Base-by-base conservation (phyloP, 192 early-diverging fungal species). In the Kickxella alabastrina region DNA sequence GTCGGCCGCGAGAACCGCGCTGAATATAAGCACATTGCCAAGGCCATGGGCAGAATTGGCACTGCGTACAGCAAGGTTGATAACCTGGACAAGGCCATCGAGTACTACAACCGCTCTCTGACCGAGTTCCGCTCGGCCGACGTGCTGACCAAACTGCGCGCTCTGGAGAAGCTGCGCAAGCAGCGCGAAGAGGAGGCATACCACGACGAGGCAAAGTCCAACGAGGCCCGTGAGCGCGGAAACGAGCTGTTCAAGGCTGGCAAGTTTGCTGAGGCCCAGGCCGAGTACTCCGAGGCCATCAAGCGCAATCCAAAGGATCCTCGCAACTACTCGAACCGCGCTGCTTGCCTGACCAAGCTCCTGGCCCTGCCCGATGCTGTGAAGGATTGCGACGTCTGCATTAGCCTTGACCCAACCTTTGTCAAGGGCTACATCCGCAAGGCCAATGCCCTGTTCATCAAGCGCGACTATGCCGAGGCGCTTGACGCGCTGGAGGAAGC, bases 371-470 rank as follows among this genome's bases (percentile, higher is more conserved):
- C 88, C 17, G 96, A 99, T 68, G 96, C 96, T 13, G 75, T 92
- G 65, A 92, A 91, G 80, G 96, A 99, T 79, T 92, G 90, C 59
- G 90, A 99, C 36, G 85, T 75, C 48, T 92, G 92, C 51, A 83
- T 97, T 34, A 62, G 76, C 42, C 62, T 93, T 7, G 96, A 99
- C 64, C 84, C 85, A 22, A 80, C 77, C 26, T 99, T 95, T 69
- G 81, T 92, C 48, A 92, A 93, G 80, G 96, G 89, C 25, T 97
- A 99, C 66, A 86, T 92, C 39, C 91, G 96, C 63, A 97, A 96
- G 83, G 92, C 92, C 32, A 87, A 86, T 14, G 84, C 95, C 54
- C 81, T 92, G 51, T 84, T 88, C 61, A 79, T 87, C 46, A 93
- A 88, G 79, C 87, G 88, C 69, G 95, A 99, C 42, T 95, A 87